phyloP scores from a whole-genome alignment of 208 protist species.

The Crithidia fasciculata region DNA sequence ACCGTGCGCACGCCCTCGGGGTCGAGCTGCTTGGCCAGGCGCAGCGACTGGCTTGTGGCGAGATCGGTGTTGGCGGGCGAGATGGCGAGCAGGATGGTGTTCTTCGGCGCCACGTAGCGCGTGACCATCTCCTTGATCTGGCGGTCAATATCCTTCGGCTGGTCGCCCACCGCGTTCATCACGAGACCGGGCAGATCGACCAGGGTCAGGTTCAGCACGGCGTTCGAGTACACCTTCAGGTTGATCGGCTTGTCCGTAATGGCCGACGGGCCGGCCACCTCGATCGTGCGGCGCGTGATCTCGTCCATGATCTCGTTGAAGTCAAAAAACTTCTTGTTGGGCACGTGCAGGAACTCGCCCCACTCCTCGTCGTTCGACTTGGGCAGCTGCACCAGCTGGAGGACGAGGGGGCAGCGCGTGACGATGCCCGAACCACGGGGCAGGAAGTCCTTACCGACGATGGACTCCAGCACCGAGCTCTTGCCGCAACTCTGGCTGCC shows the following conservation, averaged over 20 bases:
- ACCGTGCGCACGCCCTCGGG: conserved; percentile 97
- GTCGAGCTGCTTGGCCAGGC: conserved; percentile 97
- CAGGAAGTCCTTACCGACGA: conserved; percentile 99
- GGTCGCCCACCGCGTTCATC: conserved; percentile 98
- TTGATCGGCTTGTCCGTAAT: conserved; percentile 98
- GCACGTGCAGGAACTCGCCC: conserved; percentile 91
- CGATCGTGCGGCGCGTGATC: conserved; percentile 96
- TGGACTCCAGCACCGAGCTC: conserved; percentile 98
- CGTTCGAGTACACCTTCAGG: conserved; percentile 95
- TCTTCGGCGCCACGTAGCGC: conserved; percentile 95
- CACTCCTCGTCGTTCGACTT: conserved; percentile 68
- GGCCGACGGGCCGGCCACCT: conserved; percentile 94
- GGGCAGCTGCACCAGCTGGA: conserved; percentile 96
- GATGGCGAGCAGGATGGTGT: conserved; percentile 99
- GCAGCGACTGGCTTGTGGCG: conserved; percentile 98
- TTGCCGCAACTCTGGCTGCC: conserved; percentile 97
- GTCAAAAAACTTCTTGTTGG: conserved; percentile 93
- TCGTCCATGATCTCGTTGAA: conserved; percentile 96
- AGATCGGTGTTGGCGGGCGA: conserved; percentile 99
- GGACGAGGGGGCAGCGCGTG: conserved; percentile 98
- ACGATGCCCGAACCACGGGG: conserved; percentile 99
- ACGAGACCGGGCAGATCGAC: conserved; percentile 99
- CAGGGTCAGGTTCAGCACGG: conserved; percentile 98
- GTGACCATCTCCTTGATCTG: conserved; percentile 98
- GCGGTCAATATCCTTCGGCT: conserved; percentile 97